These are phyloP conservation scores for Microdochium trichocladiopsis DNA, from an alignment of 2,329 filamentous ascomycete genomes.

Conservation along the genomic window DNA sequence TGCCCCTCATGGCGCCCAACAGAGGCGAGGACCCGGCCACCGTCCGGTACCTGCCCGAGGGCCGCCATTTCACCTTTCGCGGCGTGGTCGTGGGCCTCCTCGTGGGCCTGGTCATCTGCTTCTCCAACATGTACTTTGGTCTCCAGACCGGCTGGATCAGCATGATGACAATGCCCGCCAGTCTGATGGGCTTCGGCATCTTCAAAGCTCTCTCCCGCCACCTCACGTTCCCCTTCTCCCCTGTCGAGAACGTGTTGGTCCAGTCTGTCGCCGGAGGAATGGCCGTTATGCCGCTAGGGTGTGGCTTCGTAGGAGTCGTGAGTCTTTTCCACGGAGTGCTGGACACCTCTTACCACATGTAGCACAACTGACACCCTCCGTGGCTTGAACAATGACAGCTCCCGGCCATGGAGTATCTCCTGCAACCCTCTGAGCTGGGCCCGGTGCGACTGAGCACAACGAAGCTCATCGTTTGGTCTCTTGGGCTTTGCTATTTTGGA, in stretches of 20 bases:
- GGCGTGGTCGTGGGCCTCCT: slow-evolving; percentile 72
- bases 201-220: slow-evolving; percentile 74
- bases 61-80: slow-evolving; percentile 75
- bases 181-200: slow-evolving; percentile 87
- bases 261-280: slow-evolving; percentile 94
- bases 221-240: slow-evolving; percentile 76
- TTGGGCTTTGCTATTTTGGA: slow-evolving; percentile 93
- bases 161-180: slow-evolving; percentile 95
- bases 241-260: slow-evolving; percentile 93
- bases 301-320: slow-evolving; percentile 86
- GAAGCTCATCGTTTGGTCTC: slow-evolving; percentile 81
- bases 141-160: slow-evolving; percentile 70
- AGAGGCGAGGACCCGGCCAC: background rate
- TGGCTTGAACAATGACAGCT: slow-evolving; percentile 39
- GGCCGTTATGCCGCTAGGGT: slow-evolving; percentile 93
- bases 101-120: slow-evolving; percentile 87
- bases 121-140: slow-evolving; percentile 99
- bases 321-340: slow-evolving; percentile 13
- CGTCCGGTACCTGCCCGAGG: slow-evolving; percentile 23
- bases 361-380: background rate
- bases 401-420: slow-evolving; percentile 81
- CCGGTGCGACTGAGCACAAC: slow-evolving; percentile 65
- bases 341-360: background rate
- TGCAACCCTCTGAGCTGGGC: slow-evolving; percentile 71
- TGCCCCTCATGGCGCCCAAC: background rate